These are phyloP conservation scores for Arthrobotrys megalospora DNA, from an alignment of 2,329 filamentous ascomycete species.

Conservation along the genomic window DNA sequence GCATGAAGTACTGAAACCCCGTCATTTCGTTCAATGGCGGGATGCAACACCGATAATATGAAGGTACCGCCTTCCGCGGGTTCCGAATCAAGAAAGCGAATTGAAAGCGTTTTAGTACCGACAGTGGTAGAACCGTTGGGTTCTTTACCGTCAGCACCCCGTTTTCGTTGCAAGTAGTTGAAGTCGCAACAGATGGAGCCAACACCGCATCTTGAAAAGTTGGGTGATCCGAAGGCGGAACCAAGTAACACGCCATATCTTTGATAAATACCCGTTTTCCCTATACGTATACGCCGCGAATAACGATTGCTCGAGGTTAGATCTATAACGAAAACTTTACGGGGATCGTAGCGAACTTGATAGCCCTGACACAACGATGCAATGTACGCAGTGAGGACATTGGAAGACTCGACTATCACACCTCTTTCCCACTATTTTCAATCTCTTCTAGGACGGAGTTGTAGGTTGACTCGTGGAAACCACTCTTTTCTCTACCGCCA, in stretches of 20 bases:
- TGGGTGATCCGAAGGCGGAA: constrained; percentile 79
- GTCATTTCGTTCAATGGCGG: constrained; percentile 87
- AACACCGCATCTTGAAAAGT: constrained; percentile 72
- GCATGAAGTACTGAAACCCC: constrained; percentile 88
- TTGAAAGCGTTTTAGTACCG: constrained; percentile 84
- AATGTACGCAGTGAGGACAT: constrained; percentile 30
- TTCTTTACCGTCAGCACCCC: constrained; percentile 70
- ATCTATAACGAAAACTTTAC: constrained; percentile 15
- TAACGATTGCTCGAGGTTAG: constrained; percentile 68
- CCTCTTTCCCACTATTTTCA: constrained; percentile 80
- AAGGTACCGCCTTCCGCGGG: constrained; percentile 90
- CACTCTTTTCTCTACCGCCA: constrained; percentile 73
- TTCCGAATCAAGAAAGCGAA: constrained; percentile 98
- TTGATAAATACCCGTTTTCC: constrained; percentile 97
- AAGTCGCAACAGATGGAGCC: constrained; percentile 79
- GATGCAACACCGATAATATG: constrained; percentile 93
- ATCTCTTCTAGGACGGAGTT: constrained; percentile 83
- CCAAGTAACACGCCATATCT: constrained; percentile 93
- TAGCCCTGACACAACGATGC: neutral
- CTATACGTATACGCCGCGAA: constrained; percentile 69
- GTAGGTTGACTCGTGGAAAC: constrained; percentile 80
- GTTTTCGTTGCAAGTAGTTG: constrained; percentile 65
- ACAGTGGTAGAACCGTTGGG: constrained; percentile 85
- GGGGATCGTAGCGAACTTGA: neutral
- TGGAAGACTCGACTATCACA: constrained; percentile 67